These are phyloP conservation scores for Staphylotrichum tortipilum DNA, from an alignment of 495 filamentous ascomycete species.

Conservation along the genomic window DNA sequence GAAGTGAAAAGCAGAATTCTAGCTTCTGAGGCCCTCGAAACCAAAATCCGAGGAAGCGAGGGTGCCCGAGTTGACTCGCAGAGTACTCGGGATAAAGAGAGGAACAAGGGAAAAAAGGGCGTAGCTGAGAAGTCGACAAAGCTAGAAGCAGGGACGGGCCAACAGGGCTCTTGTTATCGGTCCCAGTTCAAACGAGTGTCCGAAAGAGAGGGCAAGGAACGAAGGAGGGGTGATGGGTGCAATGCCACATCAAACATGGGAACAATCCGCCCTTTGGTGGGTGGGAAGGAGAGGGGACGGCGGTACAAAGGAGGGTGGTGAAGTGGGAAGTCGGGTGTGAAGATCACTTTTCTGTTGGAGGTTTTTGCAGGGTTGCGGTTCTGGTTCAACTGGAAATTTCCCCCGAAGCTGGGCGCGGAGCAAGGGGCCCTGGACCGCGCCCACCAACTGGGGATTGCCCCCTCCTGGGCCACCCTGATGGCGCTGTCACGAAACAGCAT, in stretches of 20 bases:
- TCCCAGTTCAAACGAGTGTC: constrained; percentile 11
- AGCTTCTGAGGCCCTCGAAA: not conserved
- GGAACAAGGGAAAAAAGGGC: not conserved
- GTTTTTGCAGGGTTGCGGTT: not conserved
- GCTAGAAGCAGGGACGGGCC: not conserved
- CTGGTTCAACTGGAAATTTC: not conserved
- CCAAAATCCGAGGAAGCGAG: not conserved
- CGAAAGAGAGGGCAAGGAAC: not conserved
- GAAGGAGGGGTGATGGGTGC: not conserved
- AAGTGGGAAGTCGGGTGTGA: not conserved
- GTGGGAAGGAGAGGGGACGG: not conserved
- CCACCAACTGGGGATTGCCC: not conserved
- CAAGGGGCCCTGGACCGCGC: not conserved
- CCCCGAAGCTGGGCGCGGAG: not conserved
- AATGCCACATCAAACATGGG: not conserved
- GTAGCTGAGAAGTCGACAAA: not conserved
- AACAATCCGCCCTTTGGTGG: not conserved
- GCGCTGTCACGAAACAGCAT: constrained; percentile 6
- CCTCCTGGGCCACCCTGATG: not conserved
- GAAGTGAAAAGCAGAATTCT: not conserved
- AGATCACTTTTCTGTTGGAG: not conserved
- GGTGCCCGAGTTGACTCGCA: not conserved
- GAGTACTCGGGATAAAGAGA: not conserved
- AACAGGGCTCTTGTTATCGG: no score
- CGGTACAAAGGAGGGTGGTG: not conserved